Base-by-base conservation (phyloP, 2,329 filamentous ascomycete species). In the Bipolaris oryzae region DNA sequence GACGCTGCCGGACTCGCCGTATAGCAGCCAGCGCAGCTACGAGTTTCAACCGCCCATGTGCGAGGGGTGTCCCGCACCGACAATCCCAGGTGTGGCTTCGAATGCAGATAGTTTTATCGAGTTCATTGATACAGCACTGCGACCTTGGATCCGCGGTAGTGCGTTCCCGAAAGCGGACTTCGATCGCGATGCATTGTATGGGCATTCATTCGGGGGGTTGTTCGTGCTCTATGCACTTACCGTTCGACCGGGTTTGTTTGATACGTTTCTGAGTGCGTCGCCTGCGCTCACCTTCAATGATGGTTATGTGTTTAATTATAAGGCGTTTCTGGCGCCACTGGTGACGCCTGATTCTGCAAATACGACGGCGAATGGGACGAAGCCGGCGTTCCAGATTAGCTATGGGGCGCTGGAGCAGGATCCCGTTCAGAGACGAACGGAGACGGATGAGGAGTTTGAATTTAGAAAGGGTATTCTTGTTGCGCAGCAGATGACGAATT, bases 151-250 rank as follows among this genome's bases (percentile, higher is more conserved):
- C 25, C 63, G 57, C 5, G 44, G 61, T 3, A 60, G 57, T 23
- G 69, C 57, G 23, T 80, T 71, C 53, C 70, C 63, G 1, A 68
- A 66, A n/a, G 62, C 74, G 2, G 62, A 58, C 0, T 72, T 76
- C 15, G 65, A 69, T 1, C 74, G 75, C 21, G 79, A 78, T 46
- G 81, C 78, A 0, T 68, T 84, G 1, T 82, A 77, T 38, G 81
- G 81, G 0, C 81, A 84, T 54, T 83, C 81, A 0, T 82, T 80
- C 23, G 81, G 80, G 2, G 82, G 80, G 0, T 68, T 84, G 0
- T 83, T 83, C 44, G 70, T 75, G 0, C 71, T 84, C 3, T 79
- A 82, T 55, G 70, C 77, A 0, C 70, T 83, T 7, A 78, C 79
- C 50, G 78, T 73, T 0, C 67, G 72, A 3, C 77, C 79, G 0